Conservation (phyloP, 352 stramenopile species). For the Phytophthora boehmeriae region DNA sequence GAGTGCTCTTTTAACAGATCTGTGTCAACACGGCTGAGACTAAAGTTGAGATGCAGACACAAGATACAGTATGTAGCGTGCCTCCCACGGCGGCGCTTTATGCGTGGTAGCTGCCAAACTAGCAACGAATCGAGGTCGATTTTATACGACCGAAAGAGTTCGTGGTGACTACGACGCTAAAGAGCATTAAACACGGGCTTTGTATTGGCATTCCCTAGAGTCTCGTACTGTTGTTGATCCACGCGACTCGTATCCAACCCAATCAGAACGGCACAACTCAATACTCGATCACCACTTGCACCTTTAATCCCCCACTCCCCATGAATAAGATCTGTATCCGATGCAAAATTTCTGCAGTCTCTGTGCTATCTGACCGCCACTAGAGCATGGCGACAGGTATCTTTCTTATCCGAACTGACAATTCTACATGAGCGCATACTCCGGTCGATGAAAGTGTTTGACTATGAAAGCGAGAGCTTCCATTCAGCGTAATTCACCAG, state of each 20-base stretch:
- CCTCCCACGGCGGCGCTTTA: too few relatives aligned
- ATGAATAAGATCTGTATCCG: constrained; percentile 75
- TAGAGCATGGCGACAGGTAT: constrained; percentile 69
- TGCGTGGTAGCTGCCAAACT: too few relatives aligned
- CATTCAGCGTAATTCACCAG: constrained; percentile 59
- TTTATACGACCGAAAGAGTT: constrained; percentile 73
- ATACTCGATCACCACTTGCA: too few relatives aligned
- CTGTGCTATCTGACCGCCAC: constrained; percentile 85
- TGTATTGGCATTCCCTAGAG: constrained; percentile 1
- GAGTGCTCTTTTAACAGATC: constrained; percentile 7
- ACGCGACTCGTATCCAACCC: too few relatives aligned
- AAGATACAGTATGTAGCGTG: background rate
- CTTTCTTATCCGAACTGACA: too few relatives aligned
- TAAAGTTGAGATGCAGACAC: background rate
- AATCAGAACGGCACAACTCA: too few relatives aligned
- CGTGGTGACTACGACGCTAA: constrained; percentile 61
- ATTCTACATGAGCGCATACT: too few relatives aligned
- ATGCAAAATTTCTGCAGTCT: constrained; percentile 81
- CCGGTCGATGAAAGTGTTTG: constrained; percentile 80
- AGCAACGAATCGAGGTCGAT: constrained; percentile 42
- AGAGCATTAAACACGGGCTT: constrained; percentile 69
- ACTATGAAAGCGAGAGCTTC: constrained; percentile 76
- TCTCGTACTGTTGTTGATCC: too few relatives aligned
- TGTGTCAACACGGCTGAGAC: background rate
- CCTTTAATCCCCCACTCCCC: too few relatives aligned